Evolutionary conservation across 495 filamentous ascomycete genomes (phyloP), one percentile per base, ranked within the genome.

Genomic region (Bryoglossum gracile): DNA sequence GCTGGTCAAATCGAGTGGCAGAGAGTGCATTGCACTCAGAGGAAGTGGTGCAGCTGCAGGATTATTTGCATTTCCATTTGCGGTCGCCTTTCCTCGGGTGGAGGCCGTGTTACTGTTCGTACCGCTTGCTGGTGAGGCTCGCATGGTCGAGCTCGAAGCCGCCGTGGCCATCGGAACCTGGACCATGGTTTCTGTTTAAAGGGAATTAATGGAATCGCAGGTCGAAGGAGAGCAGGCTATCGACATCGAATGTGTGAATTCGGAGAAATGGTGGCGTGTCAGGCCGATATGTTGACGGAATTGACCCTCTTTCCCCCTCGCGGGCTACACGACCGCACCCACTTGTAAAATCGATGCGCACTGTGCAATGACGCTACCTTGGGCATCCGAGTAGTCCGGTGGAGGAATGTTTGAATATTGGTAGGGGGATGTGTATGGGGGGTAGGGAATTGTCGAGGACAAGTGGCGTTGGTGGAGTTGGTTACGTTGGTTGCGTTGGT

Each of bases 1-100:
- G 4, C 88, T 94, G 33, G 79, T 80, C 54, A 97, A 63, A 61
- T 97, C 90, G 45, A 99, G 72, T 33, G 88, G 80, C 41, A 66
- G 39, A 42, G 72, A 75, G 32, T 56, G 66, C 66, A 79, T 65
- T 28, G 71, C 66, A 55, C 75, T 79, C 37, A 79, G 61, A 32
- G 71, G 73, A 18, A 64, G 59, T 23, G 66, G 68, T 4, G 68
- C 59, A 38, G 74, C 72, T 4, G 69, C 53, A 25, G 73, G 73
- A 53, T 77, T 72, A 28, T 71, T 69, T 50, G 73, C 69, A 55
- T 77, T 77, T n/a, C 68, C 65, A 62, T 68, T 72, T 51, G 68
- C 64, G 47, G 69, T 71, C 3, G 65, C 41, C 48, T 75, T 77
- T 33, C 60, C 54, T 48, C 62, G 62, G 50, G 57, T 44, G 19